These are phyloP conservation scores for Poa pratensis DNA, from an alignment of 176 grass and related monocot species.

Conservation along the genomic window DNA sequence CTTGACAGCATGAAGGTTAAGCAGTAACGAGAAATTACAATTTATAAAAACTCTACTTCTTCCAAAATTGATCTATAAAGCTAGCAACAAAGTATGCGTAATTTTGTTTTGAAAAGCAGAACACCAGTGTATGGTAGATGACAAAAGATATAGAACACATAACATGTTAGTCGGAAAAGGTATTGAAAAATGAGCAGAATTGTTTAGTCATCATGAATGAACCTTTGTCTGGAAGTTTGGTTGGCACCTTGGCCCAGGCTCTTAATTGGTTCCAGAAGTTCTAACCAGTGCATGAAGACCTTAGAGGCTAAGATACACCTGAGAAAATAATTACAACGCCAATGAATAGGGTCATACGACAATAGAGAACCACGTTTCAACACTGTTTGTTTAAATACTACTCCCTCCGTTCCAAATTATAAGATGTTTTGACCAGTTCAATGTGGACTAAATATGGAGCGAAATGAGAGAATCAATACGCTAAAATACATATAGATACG, in stretches of 20 bases:
- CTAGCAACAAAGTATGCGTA: neutral
- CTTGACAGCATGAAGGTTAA: neutral
- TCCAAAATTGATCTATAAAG: neutral
- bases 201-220: neutral
- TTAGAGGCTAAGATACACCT: neutral
- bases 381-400: slow-evolving; percentile 4
- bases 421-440: too few relatives aligned
- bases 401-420: too few relatives aligned
- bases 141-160: neutral
- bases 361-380: slow-evolving; percentile 13
- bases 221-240: neutral
- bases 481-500: too few relatives aligned
- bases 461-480: too few relatives aligned
- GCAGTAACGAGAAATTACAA: neutral
- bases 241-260: neutral
- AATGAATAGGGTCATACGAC: slow-evolving; percentile 10
- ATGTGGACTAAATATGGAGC: too few relatives aligned
- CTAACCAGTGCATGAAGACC: slow-evolving; percentile 17
- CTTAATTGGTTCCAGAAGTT: slow-evolving; percentile 14
- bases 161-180: neutral
- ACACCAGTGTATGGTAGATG: neutral
- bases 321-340: neutral
- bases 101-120: neutral
- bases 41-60: neutral
- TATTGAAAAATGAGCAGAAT: neutral